A percentile compares a stretch with the other conserved stretches of the same genome.
phyloP scores from a whole-genome alignment of 2,329 filamentous ascomycete genomes.

The Beauveria sp. region DNA sequence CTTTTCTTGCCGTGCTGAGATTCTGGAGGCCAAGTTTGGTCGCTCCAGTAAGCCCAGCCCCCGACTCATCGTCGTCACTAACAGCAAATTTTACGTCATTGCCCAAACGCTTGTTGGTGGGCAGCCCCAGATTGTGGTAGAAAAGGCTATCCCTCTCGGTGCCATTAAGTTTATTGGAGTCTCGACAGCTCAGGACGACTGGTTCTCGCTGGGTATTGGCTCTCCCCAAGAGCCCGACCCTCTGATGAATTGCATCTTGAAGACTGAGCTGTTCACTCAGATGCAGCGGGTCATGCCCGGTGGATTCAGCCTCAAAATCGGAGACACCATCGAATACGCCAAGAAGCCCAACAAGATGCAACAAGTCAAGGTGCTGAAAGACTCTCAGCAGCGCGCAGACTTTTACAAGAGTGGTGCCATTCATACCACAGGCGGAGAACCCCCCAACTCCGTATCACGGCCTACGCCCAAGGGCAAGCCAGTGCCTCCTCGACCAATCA shows the following conservation, averaged over 20 bases:
- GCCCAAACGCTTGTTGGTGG: conserved; percentile 76
- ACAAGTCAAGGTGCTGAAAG: conserved; percentile 81
- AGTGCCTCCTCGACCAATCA: conserved; percentile 82
- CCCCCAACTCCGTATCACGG: conserved; percentile 71
- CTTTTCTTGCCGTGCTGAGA: conserved; percentile 86
- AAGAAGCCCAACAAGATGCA: conserved; percentile 96
- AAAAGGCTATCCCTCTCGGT: conserved; percentile 74
- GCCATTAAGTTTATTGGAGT: conserved; percentile 81
- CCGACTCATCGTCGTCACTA: conserved; percentile 76
- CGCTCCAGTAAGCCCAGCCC: conserved; percentile 90
- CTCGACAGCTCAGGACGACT: conserved; percentile 83
- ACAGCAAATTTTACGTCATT: conserved; percentile 80
- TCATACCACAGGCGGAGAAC: conserved; percentile 78
- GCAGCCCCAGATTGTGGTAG: conserved; percentile 71
- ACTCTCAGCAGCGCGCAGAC: conserved; percentile 69
- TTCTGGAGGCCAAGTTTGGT: conserved; percentile 90
- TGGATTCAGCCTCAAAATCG: conserved; percentile 73
- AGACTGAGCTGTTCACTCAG: conserved; percentile 95
- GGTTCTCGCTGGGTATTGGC: conserved; percentile 90
- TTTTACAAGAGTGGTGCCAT: conserved; percentile 90
- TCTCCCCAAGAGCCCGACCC: conserved; percentile 88
- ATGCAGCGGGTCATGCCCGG: conserved; percentile 73
- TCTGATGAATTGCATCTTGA: conserved; percentile 87
- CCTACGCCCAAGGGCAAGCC: conserved; percentile 84
- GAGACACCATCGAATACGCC: conserved; percentile 83